Evolutionary conservation across 148 eudicot genomes (phyloP).

Genomic region (Mesembryanthemum crystallinum): DNA sequence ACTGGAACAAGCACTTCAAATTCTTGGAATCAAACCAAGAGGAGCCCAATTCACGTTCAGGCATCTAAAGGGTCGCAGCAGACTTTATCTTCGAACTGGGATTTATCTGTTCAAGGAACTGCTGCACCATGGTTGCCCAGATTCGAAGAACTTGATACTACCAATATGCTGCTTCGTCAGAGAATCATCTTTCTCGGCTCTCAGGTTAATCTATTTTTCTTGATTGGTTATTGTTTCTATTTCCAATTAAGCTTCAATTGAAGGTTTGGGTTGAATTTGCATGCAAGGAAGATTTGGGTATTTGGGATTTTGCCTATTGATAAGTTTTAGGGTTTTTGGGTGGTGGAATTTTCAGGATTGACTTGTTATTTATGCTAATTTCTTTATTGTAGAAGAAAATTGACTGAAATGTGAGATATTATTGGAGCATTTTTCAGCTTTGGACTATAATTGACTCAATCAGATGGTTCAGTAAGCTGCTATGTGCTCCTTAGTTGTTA

Average conservation of each 20-base stretch:
- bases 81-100: conserved; percentile 61
- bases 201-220: conserved; percentile 39
- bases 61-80: conserved; percentile 29
- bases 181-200: conserved; percentile 83
- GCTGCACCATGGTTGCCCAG: conserved; percentile 62
- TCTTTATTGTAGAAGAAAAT: background rate
- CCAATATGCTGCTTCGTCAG: conserved; percentile 94
- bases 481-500: background rate
- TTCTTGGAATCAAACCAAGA: conserved; percentile 7
- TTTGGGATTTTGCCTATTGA: background rate
- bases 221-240: background rate
- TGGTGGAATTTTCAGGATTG: background rate
- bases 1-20: background rate
- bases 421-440: background rate
- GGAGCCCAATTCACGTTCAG: conserved; percentile 21
- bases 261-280: background rate
- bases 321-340: background rate
- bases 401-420: background rate
- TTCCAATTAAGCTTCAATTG: background rate
- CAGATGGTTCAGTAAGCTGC: background rate
- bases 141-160: conserved; percentile 84
- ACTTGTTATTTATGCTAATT: background rate
- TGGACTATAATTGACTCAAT: background rate
- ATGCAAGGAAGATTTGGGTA: background rate
- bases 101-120: conserved; percentile 33